phyloP scores from a whole-genome alignment of 306 rosid genomes.

The Prinsepia uniflora region DNA sequence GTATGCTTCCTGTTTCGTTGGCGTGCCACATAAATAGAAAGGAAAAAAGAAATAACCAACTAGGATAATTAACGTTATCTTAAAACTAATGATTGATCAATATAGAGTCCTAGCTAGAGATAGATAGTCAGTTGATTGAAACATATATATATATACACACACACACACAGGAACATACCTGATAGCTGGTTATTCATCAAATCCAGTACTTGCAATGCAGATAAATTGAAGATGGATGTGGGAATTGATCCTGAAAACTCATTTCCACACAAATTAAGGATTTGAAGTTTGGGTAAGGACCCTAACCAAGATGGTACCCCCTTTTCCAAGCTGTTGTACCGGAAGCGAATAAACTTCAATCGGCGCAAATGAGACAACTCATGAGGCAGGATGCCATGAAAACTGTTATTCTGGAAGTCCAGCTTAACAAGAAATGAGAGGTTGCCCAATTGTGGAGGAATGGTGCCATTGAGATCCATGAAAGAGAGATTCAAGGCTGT shows the following conservation, averaged over 20 bases:
- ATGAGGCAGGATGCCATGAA: slow-evolving; percentile 5
- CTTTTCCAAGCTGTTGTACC: slow-evolving; percentile 5
- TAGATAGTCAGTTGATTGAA: neutral
- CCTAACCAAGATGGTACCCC: slow-evolving; percentile 17
- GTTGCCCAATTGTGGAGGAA: slow-evolving; percentile 21
- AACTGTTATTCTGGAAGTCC: slow-evolving; percentile 11
- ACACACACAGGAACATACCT: neutral
- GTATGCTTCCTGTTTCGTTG: slow-evolving; percentile 22
- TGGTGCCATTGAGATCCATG: slow-evolving; percentile 11
- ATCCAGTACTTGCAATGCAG: slow-evolving; percentile 11
- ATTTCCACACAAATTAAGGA: neutral
- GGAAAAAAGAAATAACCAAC: no score
- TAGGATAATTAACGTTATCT: neutral
- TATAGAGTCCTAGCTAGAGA: neutral
- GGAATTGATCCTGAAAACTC: slow-evolving; percentile 12
- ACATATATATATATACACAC: no score
- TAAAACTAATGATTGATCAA: neutral
- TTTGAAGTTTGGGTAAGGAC: neutral
- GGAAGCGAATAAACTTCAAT: neutral
- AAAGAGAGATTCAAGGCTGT: slow-evolving; percentile 10
- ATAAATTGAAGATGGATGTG: slow-evolving; percentile 16
- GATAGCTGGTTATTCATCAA: slow-evolving; percentile 22
- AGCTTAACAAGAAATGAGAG: slow-evolving; percentile 16
- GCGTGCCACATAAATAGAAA: no score
- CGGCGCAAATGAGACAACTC: slow-evolving; percentile 7